These are phyloP conservation scores for Nicotiana obtusifolia DNA, from an alignment of 257 asterid genomes.

Conservation along the genomic window DNA sequence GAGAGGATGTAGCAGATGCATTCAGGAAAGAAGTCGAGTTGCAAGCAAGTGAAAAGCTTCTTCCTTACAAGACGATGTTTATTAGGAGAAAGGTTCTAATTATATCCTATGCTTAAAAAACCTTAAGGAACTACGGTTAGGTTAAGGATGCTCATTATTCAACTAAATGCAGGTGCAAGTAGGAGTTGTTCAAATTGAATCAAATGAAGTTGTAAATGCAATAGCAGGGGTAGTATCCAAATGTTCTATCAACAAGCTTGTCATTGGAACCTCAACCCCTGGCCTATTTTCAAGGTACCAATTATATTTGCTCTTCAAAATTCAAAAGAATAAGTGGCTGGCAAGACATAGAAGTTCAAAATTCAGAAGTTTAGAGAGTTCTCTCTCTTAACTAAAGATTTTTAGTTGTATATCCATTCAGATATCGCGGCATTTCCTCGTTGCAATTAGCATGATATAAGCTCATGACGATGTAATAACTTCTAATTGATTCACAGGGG, in stretches of 20 bases:
- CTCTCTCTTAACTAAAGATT: background rate
- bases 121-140: background rate
- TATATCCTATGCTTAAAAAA: background rate
- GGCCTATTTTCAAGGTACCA: conserved; percentile 60
- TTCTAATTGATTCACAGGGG: background rate
- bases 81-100: conserved; percentile 41
- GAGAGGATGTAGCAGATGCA: conserved; percentile 73
- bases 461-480: background rate
- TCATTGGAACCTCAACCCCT: conserved; percentile 67
- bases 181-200: conserved; percentile 64
- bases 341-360: too few species aligned
- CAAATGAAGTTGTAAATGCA: conserved; percentile 60
- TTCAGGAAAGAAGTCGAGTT: conserved; percentile 61
- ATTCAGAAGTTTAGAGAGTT: background rate
- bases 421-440: background rate
- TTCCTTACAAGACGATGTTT: conserved; percentile 64
- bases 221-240: conserved; percentile 39
- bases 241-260: conserved; percentile 47
- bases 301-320: background rate
- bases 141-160: background rate
- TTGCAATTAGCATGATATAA: background rate
- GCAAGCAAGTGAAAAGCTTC: conserved; percentile 60
- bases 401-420: background rate
- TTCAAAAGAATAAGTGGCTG: background rate
- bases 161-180: conserved; percentile 57